Conservation (phyloP, 2,329 filamentous ascomycete genomes). For the Trichoderma brevicompactum region DNA sequence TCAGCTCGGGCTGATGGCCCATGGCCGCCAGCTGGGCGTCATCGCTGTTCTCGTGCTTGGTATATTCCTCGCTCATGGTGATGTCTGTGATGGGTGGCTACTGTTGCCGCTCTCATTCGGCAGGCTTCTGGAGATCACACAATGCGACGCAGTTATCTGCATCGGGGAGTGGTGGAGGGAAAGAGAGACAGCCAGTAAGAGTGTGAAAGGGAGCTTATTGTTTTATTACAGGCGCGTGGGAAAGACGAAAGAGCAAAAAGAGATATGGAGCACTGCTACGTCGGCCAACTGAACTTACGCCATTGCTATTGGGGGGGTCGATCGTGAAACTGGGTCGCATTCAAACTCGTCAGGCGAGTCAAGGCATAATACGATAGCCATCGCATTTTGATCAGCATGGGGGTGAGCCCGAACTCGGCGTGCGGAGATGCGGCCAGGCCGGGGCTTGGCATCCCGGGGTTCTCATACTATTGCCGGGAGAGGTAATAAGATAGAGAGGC, state of each 20-base stretch:
- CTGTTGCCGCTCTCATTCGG: conserved; percentile 1
- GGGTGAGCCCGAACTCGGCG: conserved; percentile 19
- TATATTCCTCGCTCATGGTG: conserved; percentile 30
- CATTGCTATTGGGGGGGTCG: neutral
- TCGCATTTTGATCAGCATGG: conserved; percentile 7
- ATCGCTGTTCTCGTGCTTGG: conserved; percentile 31
- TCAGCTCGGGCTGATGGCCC: conserved; percentile 36
- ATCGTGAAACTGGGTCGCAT: conserved; percentile 1
- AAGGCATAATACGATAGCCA: neutral
- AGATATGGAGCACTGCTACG: neutral
- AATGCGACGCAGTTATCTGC: conserved; percentile 6
- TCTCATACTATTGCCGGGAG: conserved; percentile 4
- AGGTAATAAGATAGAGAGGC: conserved; percentile 13
- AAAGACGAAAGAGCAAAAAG: neutral
- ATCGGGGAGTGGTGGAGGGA: neutral
- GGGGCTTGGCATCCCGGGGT: neutral
- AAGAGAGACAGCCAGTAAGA: neutral
- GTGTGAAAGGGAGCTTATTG: neutral
- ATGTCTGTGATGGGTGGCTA: neutral
- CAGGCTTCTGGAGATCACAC: neutral
- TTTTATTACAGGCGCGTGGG: neutral
- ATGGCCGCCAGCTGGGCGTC: conserved; percentile 37
- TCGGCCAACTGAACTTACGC: conserved; percentile 14
- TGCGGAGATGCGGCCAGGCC: neutral
- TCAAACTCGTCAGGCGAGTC: neutral